Evolutionary conservation across 116 monocot genomes (phyloP), one percentile per base, ranked within the genome.

Genomic region (Zostera marina): DNA sequence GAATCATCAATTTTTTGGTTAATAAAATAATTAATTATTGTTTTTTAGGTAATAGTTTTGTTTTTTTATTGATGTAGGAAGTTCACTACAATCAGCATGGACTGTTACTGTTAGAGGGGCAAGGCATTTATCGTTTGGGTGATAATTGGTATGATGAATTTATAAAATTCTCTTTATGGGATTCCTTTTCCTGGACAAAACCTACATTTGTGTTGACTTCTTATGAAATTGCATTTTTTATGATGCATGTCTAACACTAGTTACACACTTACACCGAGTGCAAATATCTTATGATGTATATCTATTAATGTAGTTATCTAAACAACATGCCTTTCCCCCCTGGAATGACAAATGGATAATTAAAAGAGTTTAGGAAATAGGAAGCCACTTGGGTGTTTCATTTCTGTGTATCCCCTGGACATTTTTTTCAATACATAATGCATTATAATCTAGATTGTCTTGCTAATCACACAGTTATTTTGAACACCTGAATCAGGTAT

Each of bases 41-140:
- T 15, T 20, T 49, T 49, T 49, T 17, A 49, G 17, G 6, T 49
- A 49, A 49, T 16, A 49, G 15, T 49, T 15, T 20, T 49, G n/a
- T 48, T 1, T 16, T 48, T 8, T 16, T 41, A 22, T 70, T 61
- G 42, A 32, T 51, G 49, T 69, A 92, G 93, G 93, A 93, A 63
- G 93, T 93, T 67, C 93, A 93, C 63, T 93, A 93, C 57, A 93
- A 93, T 77, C 93, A 93, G 66, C 93, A 93, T 60, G 93, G 93
- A 14, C 60, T 93, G 72, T 74, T 93, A 52, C 84, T 93, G 11
- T 71, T 93, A 47, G 84, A 93, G 66, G 93, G 93, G 7, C 93
- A 93, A 49, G 93, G 93, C 53, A 84, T 93, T 60, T 93, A 93
- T 61, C 93, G 93, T 48, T 69, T 93, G 68, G 85, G 77, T 62